Evolutionary conservation across 345 rosid genomes (phyloP).

Genomic region (Euphorbia pulcherrima): DNA sequence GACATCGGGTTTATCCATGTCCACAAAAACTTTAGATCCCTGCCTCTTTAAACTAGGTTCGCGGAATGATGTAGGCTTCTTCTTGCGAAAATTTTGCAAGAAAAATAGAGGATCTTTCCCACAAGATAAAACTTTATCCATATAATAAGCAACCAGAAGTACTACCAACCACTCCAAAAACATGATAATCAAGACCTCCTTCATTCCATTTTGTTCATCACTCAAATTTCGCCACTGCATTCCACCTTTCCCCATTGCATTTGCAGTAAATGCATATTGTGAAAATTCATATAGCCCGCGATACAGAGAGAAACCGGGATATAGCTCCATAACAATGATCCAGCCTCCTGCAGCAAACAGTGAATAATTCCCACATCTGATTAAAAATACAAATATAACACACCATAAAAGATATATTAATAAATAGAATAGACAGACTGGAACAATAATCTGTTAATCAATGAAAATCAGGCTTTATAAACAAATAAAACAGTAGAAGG

Average conservation of each 20-base stretch:
- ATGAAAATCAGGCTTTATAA: neutral
- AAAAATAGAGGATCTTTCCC: constrained; percentile 53
- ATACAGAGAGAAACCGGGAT: constrained; percentile 74
- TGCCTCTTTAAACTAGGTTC: constrained; percentile 57
- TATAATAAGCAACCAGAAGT: constrained; percentile 59
- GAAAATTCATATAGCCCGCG: constrained; percentile 88
- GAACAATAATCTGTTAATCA: neutral
- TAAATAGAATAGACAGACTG: neutral
- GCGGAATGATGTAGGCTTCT: constrained; percentile 30
- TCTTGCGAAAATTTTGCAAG: constrained; percentile 40
- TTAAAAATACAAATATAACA: neutral
- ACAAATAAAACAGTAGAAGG: neutral
- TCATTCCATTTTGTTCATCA: constrained; percentile 57
- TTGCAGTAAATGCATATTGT: constrained; percentile 45
- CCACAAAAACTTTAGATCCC: constrained; percentile 53
- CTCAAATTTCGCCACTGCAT: constrained; percentile 66
- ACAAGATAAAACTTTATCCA: constrained; percentile 56
- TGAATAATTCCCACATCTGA: constrained; percentile 7
- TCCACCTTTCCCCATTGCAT: constrained; percentile 53
- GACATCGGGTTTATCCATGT: constrained; percentile 81
- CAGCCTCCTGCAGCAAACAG: constrained; percentile 48
- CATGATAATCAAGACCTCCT: constrained; percentile 55
- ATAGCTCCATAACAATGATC: constrained; percentile 67
- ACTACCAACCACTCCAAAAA: constrained; percentile 64
- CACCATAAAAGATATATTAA: neutral